Conservation (phyloP, 139 green algal genomes). For the Klebsormidium nitens region DNA sequence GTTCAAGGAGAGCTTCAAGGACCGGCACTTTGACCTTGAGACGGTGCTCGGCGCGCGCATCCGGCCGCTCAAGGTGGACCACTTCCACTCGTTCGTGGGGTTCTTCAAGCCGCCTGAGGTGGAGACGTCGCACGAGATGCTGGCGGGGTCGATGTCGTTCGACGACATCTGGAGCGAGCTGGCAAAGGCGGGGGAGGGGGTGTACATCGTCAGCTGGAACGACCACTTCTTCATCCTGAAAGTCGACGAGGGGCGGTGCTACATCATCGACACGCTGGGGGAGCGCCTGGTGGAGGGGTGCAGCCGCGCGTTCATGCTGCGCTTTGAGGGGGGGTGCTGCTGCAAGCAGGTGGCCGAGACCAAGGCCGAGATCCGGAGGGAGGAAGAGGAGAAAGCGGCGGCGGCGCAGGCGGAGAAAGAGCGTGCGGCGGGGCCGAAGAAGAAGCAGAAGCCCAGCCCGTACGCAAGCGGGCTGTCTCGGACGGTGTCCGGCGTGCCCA, state of each 20-base stretch:
- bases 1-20: conserved; percentile 24
- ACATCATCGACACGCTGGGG: conserved; percentile 36
- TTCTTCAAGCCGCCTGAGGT: conserved; percentile 25
- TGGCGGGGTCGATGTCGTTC: conserved; percentile 30
- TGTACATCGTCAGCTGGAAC: conserved; percentile 42
- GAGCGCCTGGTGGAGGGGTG: conserved; percentile 37
- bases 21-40: conserved; percentile 38
- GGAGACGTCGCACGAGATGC: background rate
- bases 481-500: no score
- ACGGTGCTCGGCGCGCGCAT: conserved; percentile 2
- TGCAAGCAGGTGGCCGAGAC: background rate
- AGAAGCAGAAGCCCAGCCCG: no score
- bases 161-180: conserved; percentile 37
- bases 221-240: conserved; percentile 41
- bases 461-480: no score
- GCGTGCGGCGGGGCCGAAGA: background rate
- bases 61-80: background rate
- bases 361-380: background rate
- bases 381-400: background rate
- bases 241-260: conserved; percentile 19
- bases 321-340: conserved; percentile 10
- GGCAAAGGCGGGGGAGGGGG: conserved; percentile 2
- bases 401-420: background rate
- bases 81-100: conserved; percentile 25
- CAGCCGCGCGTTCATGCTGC: conserved; percentile 29